Conservation (phyloP, 2,329 filamentous ascomycete genomes). For the Stagonosporopsis tanaceti region DNA sequence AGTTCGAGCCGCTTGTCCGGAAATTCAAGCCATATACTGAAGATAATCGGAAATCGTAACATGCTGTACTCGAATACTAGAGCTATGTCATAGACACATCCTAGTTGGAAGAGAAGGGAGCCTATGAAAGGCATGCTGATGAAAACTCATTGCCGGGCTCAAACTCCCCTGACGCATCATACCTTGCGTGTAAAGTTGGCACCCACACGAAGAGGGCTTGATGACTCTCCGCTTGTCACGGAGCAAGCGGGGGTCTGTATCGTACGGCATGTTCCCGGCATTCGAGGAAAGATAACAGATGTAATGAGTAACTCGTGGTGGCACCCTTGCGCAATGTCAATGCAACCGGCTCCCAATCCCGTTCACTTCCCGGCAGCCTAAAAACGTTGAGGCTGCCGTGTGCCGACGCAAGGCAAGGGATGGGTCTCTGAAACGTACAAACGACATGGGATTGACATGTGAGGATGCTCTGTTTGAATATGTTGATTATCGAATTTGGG, state of each 20-base stretch:
- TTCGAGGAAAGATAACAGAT: not conserved
- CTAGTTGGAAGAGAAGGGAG: too few species aligned
- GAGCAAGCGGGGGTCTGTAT: not conserved
- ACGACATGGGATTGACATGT: not conserved
- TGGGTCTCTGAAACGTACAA: not conserved
- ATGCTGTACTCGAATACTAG: not conserved
- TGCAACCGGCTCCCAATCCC: not conserved
- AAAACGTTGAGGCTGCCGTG: slow-evolving; percentile 5
- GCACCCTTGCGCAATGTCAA: too few species aligned
- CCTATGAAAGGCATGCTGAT: too few species aligned
- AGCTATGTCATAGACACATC: too few species aligned
- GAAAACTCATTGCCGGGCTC: too few species aligned
- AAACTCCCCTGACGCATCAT: too few species aligned
- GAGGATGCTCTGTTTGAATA: not conserved
- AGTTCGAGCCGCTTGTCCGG: not conserved
- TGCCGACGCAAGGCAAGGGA: slow-evolving; percentile 6
- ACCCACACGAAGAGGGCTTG: not conserved
- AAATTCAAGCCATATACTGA: not conserved
- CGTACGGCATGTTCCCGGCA: not conserved
- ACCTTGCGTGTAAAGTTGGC: not conserved
- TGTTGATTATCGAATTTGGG: slow-evolving; percentile 1
- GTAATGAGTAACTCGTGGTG: not conserved
- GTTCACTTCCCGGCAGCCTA: not conserved
- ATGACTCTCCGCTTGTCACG: not conserved
- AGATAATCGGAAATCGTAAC: not conserved